Conservation (phyloP, 1,139 yeast genomes). For the Yamadazyma conglobata region DNA sequence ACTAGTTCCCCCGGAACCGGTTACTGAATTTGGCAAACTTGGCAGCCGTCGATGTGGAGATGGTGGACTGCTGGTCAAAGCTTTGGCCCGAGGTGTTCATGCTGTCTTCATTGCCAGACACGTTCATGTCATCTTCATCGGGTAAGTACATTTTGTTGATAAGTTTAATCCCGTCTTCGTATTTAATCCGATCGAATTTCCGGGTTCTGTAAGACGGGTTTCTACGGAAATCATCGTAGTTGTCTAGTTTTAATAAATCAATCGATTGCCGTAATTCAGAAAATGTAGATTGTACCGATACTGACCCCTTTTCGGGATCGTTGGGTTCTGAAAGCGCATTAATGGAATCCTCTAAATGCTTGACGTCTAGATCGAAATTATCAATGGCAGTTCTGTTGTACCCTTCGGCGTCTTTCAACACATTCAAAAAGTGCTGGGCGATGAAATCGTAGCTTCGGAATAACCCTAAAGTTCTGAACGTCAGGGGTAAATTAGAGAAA, state of each 20-base stretch:
- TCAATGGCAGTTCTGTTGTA: conserved; percentile 40
- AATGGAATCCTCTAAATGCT: conserved; percentile 42
- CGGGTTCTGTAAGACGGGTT: conserved; percentile 41
- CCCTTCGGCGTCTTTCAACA: conserved; percentile 49
- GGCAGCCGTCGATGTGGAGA: conserved; percentile 31
- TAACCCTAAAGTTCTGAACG: conserved; percentile 74
- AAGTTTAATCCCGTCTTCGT: conserved; percentile 39
- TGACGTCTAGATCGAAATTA: conserved; percentile 43
- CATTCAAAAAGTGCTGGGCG: conserved; percentile 63
- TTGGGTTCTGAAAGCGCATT: conserved; percentile 16
- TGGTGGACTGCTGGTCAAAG: conserved; percentile 24
- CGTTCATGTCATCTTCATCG: conserved; percentile 14
- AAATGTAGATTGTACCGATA: conserved; percentile 44
- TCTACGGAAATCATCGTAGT: conserved; percentile 38
- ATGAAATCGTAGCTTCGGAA: conserved; percentile 85
- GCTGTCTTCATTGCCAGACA: conserved; percentile 17
- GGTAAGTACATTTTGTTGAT: conserved; percentile 34
- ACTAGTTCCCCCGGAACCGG: conserved; percentile 11
- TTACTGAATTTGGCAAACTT: conserved; percentile 42
- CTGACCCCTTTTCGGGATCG: conserved; percentile 23
- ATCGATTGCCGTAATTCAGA: conserved; percentile 45
- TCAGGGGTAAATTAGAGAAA: conserved; percentile 75
- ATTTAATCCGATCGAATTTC: conserved; percentile 38
- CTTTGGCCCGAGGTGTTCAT: conserved; percentile 19
- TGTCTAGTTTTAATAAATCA: conserved; percentile 37